Evolutionary conservation across 2,329 filamentous ascomycete genomes (phyloP).

Genomic region (Beauveria sp.): DNA sequence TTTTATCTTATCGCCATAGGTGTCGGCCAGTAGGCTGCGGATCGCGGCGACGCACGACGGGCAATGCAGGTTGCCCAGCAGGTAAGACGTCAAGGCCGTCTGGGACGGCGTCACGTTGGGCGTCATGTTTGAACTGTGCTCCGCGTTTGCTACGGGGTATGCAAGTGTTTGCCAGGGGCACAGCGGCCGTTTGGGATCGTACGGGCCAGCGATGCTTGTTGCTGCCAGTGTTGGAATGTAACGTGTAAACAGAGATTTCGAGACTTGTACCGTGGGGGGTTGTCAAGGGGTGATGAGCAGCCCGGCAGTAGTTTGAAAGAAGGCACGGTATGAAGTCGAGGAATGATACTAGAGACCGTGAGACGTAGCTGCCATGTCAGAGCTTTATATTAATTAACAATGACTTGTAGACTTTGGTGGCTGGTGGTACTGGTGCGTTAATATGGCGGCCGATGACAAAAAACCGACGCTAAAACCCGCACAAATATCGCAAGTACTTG

Average conservation of each 20-base stretch:
- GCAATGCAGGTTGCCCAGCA: conserved; percentile 71
- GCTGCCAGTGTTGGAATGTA: neutral
- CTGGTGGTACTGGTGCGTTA: neutral
- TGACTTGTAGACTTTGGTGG: neutral
- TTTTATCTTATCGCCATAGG: conserved; percentile 36
- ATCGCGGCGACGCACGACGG: conserved; percentile 66
- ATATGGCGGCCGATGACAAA: conserved; percentile 2
- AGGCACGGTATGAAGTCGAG: neutral
- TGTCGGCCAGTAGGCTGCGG: conserved; percentile 45
- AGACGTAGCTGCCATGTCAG: conserved; percentile 2
- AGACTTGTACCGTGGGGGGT: neutral
- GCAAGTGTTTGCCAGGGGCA: conserved; percentile 7
- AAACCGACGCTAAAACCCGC: conserved; percentile 23
- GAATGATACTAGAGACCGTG: neutral
- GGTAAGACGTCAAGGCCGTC: conserved; percentile 49
- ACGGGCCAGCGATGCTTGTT: neutral
- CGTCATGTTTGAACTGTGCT: conserved; percentile 17
- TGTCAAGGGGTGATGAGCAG: too few species aligned
- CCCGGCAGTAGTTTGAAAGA: neutral
- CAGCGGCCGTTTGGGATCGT: neutral
- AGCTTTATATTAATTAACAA: conserved; percentile 5
- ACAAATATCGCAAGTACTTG: conserved; percentile 26
- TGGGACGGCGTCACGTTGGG: conserved; percentile 15
- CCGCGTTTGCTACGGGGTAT: neutral
- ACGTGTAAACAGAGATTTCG: neutral